Conservation (phyloP, 371 early-diverging fungal species). For the Mortierella sp. region DNA sequence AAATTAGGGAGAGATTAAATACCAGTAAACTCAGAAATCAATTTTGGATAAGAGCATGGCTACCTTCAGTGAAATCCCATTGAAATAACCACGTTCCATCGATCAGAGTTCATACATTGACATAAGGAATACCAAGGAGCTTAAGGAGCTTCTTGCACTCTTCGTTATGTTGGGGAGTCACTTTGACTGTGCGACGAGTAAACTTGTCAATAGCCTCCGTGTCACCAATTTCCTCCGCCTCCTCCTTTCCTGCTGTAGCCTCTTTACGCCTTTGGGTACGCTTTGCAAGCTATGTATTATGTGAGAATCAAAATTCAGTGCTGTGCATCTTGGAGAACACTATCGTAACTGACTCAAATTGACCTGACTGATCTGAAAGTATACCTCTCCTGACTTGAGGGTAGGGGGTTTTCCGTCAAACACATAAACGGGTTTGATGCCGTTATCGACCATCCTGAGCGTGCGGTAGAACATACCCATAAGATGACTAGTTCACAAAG, state of each 20-base stretch:
- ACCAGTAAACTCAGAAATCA: too few species aligned
- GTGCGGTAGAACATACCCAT: constrained; percentile 99
- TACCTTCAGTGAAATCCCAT: too few species aligned
- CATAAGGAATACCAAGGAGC: constrained; percentile 98
- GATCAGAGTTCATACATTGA: constrained; percentile 68
- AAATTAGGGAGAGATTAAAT: not conserved
- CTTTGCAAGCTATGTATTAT: constrained; percentile 77
- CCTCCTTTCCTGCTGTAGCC: constrained; percentile 83
- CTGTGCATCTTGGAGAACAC: too few species aligned
- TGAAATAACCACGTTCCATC: too few species aligned
- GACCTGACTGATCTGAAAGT: not conserved
- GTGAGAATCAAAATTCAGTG: not conserved
- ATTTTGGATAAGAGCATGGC: too few species aligned
- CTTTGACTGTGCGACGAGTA: constrained; percentile 93
- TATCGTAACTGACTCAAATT: too few species aligned
- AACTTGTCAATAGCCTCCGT: constrained; percentile 91
- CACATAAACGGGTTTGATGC: constrained; percentile 98
- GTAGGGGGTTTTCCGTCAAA: constrained; percentile 99
- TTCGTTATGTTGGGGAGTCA: constrained; percentile 94
- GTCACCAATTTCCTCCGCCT: constrained; percentile 89
- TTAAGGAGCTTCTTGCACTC: constrained; percentile 94
- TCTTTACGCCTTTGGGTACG: constrained; percentile 88
- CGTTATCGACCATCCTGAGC: constrained; percentile 98
- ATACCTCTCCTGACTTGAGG: constrained; percentile 94
- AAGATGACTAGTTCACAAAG: constrained; percentile 83